A percentile compares a stretch with the other conserved stretches of the same genome.
Evolutionary conservation across 2,329 filamentous ascomycete species (phyloP).

Genomic region (Aureobasidium pullulans): DNA sequence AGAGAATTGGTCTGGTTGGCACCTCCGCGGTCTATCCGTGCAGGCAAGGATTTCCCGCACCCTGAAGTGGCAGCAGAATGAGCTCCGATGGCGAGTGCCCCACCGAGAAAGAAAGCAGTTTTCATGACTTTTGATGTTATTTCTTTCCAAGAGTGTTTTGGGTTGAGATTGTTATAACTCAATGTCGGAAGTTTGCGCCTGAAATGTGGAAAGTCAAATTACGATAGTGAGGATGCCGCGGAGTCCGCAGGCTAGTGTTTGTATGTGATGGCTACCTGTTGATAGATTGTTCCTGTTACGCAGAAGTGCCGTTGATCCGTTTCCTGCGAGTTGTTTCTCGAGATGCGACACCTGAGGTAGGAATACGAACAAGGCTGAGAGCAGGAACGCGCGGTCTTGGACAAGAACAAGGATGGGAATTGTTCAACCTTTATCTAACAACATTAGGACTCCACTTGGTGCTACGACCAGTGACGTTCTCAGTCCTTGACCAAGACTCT

Average conservation of each 20-base stretch:
- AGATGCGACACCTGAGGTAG: neutral
- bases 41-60: slow-evolving; percentile 19
- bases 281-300: too few species aligned
- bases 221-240: neutral
- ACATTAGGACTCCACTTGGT: too few species aligned
- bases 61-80: slow-evolving; percentile 16
- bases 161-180: neutral
- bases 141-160: too few species aligned
- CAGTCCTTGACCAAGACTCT: neutral
- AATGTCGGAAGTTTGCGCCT: neutral
- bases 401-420: too few species aligned
- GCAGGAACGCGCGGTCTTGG: neutral
- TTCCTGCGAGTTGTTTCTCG: neutral
- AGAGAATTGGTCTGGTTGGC: slow-evolving; percentile 18
- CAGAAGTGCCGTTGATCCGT: too few species aligned
- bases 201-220: neutral
- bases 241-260: neutral
- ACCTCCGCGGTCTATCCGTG: slow-evolving; percentile 18
- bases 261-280: neutral
- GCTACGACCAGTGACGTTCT: neutral
- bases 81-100: neutral
- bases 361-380: neutral
- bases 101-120: neutral
- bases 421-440: too few species aligned
- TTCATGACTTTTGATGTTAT: neutral